Percentiles rank a stretch among this genome's conserved stretches.
phyloP scores from a whole-genome alignment of 1,284 basidiomycete species.

The Malassezia caprae region DNA sequence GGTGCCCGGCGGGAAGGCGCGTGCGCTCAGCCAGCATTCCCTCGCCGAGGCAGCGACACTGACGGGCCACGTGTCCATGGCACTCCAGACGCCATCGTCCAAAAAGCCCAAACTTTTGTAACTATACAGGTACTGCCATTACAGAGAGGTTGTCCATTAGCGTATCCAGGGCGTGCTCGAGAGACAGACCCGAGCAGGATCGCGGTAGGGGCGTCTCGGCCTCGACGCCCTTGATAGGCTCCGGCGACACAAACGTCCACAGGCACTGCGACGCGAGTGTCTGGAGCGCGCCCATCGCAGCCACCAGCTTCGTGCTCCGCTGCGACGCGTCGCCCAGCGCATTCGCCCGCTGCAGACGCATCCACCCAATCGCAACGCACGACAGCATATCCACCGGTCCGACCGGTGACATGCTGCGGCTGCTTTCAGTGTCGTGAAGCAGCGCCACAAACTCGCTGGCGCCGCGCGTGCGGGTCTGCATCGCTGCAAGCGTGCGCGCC shows the following conservation, averaged over 20 bases:
- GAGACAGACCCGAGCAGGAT: background rate
- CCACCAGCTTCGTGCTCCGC: background rate
- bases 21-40: background rate
- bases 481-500: background rate
- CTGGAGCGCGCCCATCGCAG: background rate
- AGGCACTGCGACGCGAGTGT: slow-evolving; percentile 9
- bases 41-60: background rate
- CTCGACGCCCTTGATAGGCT: background rate
- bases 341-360: slow-evolving; percentile 11
- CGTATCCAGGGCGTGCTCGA: slow-evolving; percentile 7
- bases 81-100: background rate
- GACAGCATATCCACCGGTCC: slow-evolving; percentile 12
- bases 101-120: background rate
- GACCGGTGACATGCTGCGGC: background rate
- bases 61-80: background rate
- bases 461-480: background rate
- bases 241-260: slow-evolving; percentile 8
- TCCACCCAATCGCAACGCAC: slow-evolving; percentile 2
- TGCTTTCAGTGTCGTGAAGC: background rate
- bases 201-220: background rate
- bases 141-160: slow-evolving; percentile 9
- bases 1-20: slow-evolving; percentile 14
- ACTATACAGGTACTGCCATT: background rate
- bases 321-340: background rate
- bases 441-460: background rate